These are phyloP conservation scores for Debaryomyces fabryi DNA, from an alignment of 1,139 yeast genomes.

Conservation along the genomic window DNA sequence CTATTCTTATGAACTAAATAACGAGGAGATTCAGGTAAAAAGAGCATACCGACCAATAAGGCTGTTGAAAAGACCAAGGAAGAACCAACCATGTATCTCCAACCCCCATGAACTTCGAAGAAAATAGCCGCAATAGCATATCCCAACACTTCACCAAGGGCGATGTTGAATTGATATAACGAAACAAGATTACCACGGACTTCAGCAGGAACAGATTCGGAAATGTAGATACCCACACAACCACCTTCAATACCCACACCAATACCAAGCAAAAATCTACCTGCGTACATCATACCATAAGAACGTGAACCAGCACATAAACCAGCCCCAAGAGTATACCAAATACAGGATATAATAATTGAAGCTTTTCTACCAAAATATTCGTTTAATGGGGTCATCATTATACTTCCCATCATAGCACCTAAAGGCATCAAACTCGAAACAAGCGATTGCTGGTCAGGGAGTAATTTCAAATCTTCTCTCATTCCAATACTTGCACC, in stretches of 20 bases:
- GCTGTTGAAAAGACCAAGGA: constrained; percentile 58
- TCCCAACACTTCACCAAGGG: constrained; percentile 61
- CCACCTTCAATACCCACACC: constrained; percentile 67
- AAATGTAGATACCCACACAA: constrained; percentile 58
- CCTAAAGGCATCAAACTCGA: constrained; percentile 64
- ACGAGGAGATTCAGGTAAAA: constrained; percentile 56
- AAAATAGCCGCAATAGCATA: constrained; percentile 60
- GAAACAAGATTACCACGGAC: constrained; percentile 62
- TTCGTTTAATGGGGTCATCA: constrained; percentile 54
- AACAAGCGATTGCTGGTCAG: constrained; percentile 45
- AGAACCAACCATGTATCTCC: constrained; percentile 65
- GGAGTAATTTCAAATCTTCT: constrained; percentile 34
- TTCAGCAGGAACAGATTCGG: constrained; percentile 61
- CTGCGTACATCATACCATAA: constrained; percentile 53
- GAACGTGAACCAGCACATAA: constrained; percentile 52
- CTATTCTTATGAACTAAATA: constrained; percentile 53
- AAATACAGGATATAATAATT: constrained; percentile 53
- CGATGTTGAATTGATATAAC: constrained; percentile 58
- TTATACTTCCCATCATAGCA: constrained; percentile 54
- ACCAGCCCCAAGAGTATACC: constrained; percentile 59
- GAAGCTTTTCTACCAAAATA: constrained; percentile 55
- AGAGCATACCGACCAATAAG: constrained; percentile 48
- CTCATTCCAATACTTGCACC: constrained; percentile 59
- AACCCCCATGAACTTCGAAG: constrained; percentile 53
- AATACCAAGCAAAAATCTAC: constrained; percentile 56